Percentiles rank a stretch among this genome's conserved stretches.
Evolutionary conservation across 169 alveolate genomes (phyloP).

Genomic region (Plasmodium knowlesi): DNA sequence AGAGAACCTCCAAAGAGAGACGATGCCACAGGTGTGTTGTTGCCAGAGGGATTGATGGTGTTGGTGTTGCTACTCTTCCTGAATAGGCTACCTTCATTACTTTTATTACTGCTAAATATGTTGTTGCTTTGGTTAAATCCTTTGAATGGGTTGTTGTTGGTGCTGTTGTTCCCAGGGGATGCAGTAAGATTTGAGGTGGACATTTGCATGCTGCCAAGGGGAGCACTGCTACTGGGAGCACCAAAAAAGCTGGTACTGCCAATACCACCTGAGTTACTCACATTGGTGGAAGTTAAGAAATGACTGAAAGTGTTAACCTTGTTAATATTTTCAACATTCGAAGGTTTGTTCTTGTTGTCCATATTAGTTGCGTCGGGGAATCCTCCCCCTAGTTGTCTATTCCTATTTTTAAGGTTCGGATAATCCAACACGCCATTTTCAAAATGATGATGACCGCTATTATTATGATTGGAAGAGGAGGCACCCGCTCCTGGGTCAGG

Average conservation of each 20-base stretch:
- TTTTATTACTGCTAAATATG: constrained; percentile 28
- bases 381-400: constrained; percentile 60
- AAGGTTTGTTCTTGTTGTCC: constrained; percentile 26
- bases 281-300: background rate
- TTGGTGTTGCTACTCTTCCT: constrained; percentile 3
- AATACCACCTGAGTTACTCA: background rate
- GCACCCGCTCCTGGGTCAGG: background rate
- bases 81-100: constrained; percentile 19
- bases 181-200: background rate
- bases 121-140: constrained; percentile 49
- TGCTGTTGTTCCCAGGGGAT: background rate
- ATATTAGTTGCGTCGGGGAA: constrained; percentile 12
- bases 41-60: background rate
- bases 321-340: constrained; percentile 7
- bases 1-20: constrained; percentile 1
- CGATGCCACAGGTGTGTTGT: background rate
- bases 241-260: background rate
- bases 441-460: constrained; percentile 16
- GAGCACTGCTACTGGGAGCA: background rate
- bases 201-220: background rate
- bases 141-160: constrained; percentile 21
- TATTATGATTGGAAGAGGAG: background rate
- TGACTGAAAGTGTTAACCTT: constrained; percentile 22
- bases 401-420: constrained; percentile 45
- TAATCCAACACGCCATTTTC: constrained; percentile 68